Conservation (phyloP, 2,329 filamentous ascomycete species). For the Phyllosticta ampelicida region DNA sequence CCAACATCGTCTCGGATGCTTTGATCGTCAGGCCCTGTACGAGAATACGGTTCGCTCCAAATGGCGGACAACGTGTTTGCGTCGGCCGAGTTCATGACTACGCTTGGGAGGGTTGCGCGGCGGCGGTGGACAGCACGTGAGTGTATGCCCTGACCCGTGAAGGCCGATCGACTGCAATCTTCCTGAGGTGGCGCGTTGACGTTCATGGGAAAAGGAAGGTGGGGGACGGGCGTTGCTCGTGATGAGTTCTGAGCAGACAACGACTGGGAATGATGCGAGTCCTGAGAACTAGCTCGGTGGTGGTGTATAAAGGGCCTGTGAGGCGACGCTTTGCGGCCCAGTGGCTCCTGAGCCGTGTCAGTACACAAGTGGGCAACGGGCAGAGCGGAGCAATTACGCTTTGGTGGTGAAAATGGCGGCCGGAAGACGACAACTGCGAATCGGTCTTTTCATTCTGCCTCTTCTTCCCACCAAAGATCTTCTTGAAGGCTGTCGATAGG, state of each 20-base stretch:
- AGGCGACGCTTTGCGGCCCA: background rate
- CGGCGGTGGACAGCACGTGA: conserved; percentile 18
- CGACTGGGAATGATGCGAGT: background rate
- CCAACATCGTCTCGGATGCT: conserved; percentile 22
- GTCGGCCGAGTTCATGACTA: conserved; percentile 18
- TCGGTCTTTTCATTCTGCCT: conserved; percentile 18
- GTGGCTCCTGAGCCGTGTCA: conserved; percentile 4
- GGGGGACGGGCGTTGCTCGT: conserved; percentile 24
- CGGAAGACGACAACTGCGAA: background rate
- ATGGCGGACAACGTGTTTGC: conserved; percentile 18
- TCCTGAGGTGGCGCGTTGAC: conserved; percentile 27
- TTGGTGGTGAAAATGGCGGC: conserved; percentile 20
- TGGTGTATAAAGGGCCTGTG: background rate
- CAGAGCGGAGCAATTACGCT: conserved; percentile 19
- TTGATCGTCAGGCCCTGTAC: conserved; percentile 21
- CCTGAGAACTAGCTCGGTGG: background rate
- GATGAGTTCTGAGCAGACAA: background rate
- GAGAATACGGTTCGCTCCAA: conserved; percentile 17
- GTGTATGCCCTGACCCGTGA: conserved; percentile 22
- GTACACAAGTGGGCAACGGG: background rate
- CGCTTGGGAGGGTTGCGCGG: conserved; percentile 26
- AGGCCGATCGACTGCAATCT: conserved; percentile 17
- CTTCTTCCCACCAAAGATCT: conserved; percentile 27
- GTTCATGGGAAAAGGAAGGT: conserved; percentile 31
- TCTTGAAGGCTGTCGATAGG: conserved; percentile 25